Base-by-base conservation (phyloP, 2,329 filamentous ascomycete species). In the Epichloe scottii region DNA sequence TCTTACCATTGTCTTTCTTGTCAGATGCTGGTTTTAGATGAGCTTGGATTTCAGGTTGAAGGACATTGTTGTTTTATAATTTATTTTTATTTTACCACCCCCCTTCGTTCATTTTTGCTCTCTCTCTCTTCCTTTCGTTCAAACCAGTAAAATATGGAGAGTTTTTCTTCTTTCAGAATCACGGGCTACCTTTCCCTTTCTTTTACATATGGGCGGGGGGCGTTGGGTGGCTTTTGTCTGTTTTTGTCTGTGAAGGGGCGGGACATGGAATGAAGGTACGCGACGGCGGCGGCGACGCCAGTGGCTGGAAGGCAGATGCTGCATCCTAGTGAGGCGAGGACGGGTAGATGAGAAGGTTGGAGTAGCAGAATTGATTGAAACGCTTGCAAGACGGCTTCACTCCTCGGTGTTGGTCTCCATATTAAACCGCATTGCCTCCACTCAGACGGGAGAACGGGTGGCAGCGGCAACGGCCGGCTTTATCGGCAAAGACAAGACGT, bases 391-490 rank as follows among this genome's bases (percentile, higher is more conserved):
- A 48, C 43, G 10, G 30, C 30, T 30, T 30, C 30, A 11, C 10
- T 30, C 30, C 30, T 11, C 30, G 8, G 30, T 8, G 4, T 10
- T 10, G 30, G 30, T 30, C 30, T 30, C 30, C 30, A 30, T 4
- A 30, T 10, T 30, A 30, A 30, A 30, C 30, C 30, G 30, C 8
- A 30, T 8, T 30, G 8, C 30, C 30, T 10, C 30, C 30, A 30
- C 30, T 30, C 30, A 11, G 30, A 30, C 3, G 30, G 30, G 26
- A 11, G 30, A 44, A 34, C 21, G 8, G 8, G 3, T 10, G 30
- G 7, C 30, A n/a, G 56, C 65, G 65, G 65, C 64, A 67, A 66
- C 66, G 62, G 59, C 57, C 65, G 65, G 65, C 63, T 66, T 54
- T 58, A 14, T n/a, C 19, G 21, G 21, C 21, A 21, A 21, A 21